Percentiles rank a stretch among this genome's conserved stretches.
phyloP scores from a whole-genome alignment of 805 yeast species.

The Candida easanensis region DNA sequence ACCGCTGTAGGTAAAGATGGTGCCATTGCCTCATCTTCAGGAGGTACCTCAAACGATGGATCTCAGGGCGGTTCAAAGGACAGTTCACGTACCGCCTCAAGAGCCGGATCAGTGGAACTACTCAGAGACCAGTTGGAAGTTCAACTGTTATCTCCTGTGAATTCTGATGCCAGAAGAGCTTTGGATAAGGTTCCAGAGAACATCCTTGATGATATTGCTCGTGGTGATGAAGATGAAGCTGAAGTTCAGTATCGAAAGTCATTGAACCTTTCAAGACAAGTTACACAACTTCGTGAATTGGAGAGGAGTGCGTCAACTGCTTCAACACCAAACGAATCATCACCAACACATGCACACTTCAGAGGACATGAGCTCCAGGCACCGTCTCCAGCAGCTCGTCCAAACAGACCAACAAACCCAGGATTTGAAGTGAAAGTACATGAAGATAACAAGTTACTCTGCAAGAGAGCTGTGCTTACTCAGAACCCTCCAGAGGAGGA shows the following conservation, averaged over 20 bases:
- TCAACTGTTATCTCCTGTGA: background rate
- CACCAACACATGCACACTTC: too few species aligned
- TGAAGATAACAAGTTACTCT: slow-evolving; percentile 18
- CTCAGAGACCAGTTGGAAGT: background rate
- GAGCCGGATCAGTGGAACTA: slow-evolving; percentile 8
- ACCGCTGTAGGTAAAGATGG: slow-evolving; percentile 12
- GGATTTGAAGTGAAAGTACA: slow-evolving; percentile 10
- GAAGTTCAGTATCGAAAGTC: slow-evolving; percentile 20
- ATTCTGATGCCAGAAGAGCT: background rate
- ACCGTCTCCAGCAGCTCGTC: slow-evolving; percentile 22
- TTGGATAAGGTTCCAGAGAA: slow-evolving; percentile 15
- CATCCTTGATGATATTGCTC: slow-evolving; percentile 21
- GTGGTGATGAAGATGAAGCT: slow-evolving; percentile 26
- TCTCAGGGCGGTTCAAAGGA: background rate
- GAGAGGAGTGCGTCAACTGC: too few species aligned
- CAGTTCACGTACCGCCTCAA: background rate
- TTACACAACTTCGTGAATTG: slow-evolving; percentile 3
- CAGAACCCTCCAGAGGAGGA: slow-evolving; percentile 14
- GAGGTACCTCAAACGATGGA: slow-evolving; percentile 1
- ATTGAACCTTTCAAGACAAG: slow-evolving; percentile 10
- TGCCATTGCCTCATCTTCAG: too few species aligned
- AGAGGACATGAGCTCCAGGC: slow-evolving; percentile 1
- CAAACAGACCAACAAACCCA: slow-evolving; percentile 15
- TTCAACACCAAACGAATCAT: too few species aligned
- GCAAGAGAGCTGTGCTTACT: slow-evolving; percentile 20